Evolutionary conservation across 2,329 filamentous ascomycete species (phyloP).

Genomic region (Phialocephala subalpina): DNA sequence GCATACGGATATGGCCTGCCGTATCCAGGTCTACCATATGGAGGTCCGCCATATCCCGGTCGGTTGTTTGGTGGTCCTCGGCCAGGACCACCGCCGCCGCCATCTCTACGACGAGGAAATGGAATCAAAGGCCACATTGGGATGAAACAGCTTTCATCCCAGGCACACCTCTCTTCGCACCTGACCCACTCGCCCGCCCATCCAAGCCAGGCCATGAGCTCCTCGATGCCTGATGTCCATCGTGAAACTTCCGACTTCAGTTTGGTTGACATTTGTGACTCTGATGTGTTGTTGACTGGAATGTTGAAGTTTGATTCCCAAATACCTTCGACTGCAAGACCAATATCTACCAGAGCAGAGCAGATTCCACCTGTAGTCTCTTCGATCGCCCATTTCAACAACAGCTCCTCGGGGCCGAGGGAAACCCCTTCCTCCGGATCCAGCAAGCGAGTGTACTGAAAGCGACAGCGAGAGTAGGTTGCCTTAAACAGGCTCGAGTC

Average conservation of each 20-base stretch:
- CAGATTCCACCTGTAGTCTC: slow-evolving; percentile 52
- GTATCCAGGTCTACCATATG: slow-evolving; percentile 26
- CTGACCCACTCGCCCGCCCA: slow-evolving; percentile 56
- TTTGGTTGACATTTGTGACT: not conserved
- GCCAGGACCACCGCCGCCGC: slow-evolving; percentile 9
- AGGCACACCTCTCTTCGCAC: slow-evolving; percentile 51
- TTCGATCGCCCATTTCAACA: slow-evolving; percentile 50
- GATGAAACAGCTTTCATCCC: slow-evolving; percentile 56
- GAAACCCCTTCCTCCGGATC: slow-evolving; percentile 38
- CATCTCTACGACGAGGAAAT: not conserved
- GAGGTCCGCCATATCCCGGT: slow-evolving; percentile 8
- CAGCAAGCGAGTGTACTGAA: slow-evolving; percentile 50
- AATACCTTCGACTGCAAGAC: slow-evolving; percentile 50
- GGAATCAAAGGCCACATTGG: slow-evolving; percentile 57
- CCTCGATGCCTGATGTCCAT: slow-evolving; percentile 42
- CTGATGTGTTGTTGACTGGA: not conserved
- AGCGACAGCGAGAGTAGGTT: slow-evolving; percentile 52
- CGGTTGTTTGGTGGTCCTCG: not conserved
- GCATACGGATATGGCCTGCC: slow-evolving; percentile 9
- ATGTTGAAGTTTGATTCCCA: slow-evolving; percentile 47
- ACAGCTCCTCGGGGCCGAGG: slow-evolving; percentile 46
- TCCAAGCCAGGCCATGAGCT: slow-evolving; percentile 58
- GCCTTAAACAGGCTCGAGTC: slow-evolving; percentile 46
- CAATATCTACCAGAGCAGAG: slow-evolving; percentile 50
- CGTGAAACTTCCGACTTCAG: slow-evolving; percentile 38